A percentile compares a stretch with the other conserved stretches of the same genome.
phyloP scores from a whole-genome alignment of 345 rosid species.

The Dimocarpus longan region DNA sequence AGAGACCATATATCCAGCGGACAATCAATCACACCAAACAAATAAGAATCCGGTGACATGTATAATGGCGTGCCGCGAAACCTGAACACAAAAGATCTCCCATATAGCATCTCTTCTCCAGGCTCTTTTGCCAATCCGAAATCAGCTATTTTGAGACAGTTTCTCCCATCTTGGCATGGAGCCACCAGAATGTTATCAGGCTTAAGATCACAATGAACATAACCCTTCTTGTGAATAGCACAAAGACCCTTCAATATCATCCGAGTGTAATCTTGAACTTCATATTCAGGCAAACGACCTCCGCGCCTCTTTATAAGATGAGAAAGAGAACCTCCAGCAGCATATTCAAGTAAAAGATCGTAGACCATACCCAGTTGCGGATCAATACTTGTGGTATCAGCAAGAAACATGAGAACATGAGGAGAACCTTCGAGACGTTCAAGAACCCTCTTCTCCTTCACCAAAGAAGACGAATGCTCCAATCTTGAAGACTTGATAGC shows the following conservation, averaged over 20 bases:
- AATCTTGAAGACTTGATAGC: background rate
- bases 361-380: background rate
- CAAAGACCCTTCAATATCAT: constrained; percentile 1
- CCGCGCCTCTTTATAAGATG: background rate
- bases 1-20: constrained; percentile 43
- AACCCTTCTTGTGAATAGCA: background rate
- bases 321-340: background rate
- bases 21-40: constrained; percentile 27
- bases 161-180: background rate
- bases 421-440: background rate
- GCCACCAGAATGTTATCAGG: background rate
- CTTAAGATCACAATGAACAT: background rate
- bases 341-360: background rate
- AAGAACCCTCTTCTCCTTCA: background rate
- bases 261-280: background rate
- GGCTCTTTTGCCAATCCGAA: background rate
- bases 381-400: background rate
- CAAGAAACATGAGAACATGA: background rate
- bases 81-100: background rate
- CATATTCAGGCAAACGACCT: background rate
- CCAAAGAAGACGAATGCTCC: background rate
- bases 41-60: constrained; percentile 43
- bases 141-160: background rate
- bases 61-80: constrained; percentile 43
- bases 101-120: background rate